Evolutionary conservation across 129 eudicot genomes (phyloP), one percentile per base, ranked within the genome.

Genomic region (Flaveria brownii): DNA sequence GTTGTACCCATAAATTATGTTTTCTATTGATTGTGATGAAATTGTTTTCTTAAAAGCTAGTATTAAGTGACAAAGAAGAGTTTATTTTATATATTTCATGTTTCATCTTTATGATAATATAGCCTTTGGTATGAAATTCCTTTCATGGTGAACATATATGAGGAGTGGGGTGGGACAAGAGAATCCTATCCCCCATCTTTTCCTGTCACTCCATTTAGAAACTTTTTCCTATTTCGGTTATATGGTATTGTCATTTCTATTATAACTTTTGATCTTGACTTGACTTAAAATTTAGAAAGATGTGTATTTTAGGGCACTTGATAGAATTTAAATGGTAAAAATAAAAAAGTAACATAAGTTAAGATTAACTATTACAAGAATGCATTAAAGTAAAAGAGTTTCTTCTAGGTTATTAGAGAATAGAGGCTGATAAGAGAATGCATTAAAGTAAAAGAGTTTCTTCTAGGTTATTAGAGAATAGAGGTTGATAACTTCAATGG

Each of bases 231-330:
- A 74, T 61, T 74, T 45, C 28, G n/a, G 71, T 18, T 25, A 25
- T 17, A 60, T 61, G 78, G 43, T 25, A 13, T 42, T 73, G 22
- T 2, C 72, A 68, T 68, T 47, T 57, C 49, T 33, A 41, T 23
- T 33, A 20, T 20, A 42, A 74, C 78, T 57, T 74, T 61, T 74
- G 70, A 42, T 47, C 18, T 61, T 74, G 60, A 74, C 46, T 60
- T 49, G 16, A 14, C 7, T 74, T 57, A 17, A 13, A 72, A 18
- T 36, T 23, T 26, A 10, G 12, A 73, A 11, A 20, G 42, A 47
- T 57, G 14, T 20, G 41, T 73, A 3, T 56, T 73, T 41, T 7
- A 54, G 41, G 39, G 77, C 77, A 73, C 16, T 17, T 55, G 14
- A 62, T 45, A 13, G 39, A 72, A 55, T 18, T 57, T 51, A 30